Conservation (phyloP, 495 filamentous ascomycete species). For the Peziza echinospora region DNA sequence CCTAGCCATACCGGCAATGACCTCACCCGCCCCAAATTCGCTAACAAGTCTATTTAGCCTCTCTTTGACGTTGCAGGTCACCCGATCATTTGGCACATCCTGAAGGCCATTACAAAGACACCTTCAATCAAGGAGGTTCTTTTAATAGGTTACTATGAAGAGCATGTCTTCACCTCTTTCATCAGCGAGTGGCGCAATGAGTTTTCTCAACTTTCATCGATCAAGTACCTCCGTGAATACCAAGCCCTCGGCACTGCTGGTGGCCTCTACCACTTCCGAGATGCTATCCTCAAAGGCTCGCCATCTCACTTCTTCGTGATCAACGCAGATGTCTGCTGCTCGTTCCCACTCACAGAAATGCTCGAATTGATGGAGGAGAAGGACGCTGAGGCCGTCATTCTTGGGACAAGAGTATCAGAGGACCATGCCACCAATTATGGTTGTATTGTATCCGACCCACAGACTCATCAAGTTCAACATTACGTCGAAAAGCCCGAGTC, state of each 20-base stretch:
- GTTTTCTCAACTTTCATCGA: conserved; percentile 60
- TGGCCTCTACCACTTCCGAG: conserved; percentile 96
- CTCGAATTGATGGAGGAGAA: conserved; percentile 61
- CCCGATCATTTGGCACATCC: conserved; percentile 92
- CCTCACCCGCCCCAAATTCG: conserved; percentile 1
- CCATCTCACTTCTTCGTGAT: conserved; percentile 92
- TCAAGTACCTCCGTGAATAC: conserved; percentile 96
- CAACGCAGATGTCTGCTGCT: conserved; percentile 98
- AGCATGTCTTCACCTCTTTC: conserved; percentile 88
- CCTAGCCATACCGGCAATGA: conserved; percentile 1
- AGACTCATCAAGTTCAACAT: conserved; percentile 89
- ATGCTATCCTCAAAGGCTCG: conserved; percentile 90
- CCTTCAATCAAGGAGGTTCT: conserved; percentile 87
- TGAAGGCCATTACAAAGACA: conserved; percentile 79
- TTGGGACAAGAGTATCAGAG: conserved; percentile 79
- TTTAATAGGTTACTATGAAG: conserved; percentile 97
- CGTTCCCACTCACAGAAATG: conserved; percentile 82
- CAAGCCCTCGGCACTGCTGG: conserved; percentile 88
- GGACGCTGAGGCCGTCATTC: conserved; percentile 90
- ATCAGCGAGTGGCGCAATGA: conserved; percentile 72
- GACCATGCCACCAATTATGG: conserved; percentile 91
- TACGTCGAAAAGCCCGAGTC: conserved; percentile 99
- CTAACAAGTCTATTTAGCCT: conserved; percentile 35
- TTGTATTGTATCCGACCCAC: conserved; percentile 88
- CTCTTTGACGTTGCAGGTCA: conserved; percentile 97